Evolutionary conservation across 1,139 yeast species (phyloP), one percentile per base, ranked within the genome.

Genomic region (Saccharomyces hybrid): DNA sequence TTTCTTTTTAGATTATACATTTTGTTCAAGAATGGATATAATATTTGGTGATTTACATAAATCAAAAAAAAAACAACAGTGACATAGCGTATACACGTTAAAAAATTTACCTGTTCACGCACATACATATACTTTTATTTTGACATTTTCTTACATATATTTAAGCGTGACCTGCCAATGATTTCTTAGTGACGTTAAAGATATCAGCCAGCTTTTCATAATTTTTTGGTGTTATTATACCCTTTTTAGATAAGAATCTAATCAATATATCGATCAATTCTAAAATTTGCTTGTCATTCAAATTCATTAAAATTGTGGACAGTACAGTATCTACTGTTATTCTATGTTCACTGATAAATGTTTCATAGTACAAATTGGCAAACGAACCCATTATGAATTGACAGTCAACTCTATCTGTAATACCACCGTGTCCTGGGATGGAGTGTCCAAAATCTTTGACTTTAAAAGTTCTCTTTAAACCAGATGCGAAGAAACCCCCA

Each of bases 401-500:
- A 73, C 99, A 93, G 74, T 93, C 99, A 77, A 93, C 86, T 73
- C 99, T 82, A 71, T 93, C 99, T 32, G 97, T 91, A 61, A 93
- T 84, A 61, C 99, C 99, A 58, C 99, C 99, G 68, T 93, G 99
- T 42, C 99, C 99, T 9, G 96, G 96, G 60, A 88, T 88, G 19
- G 96, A 87, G 68, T 88, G 91, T 57, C 96, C 96, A 67, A 88
- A 88, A 70, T 88, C 96, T 72, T 88, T 88, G 56, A 91, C 91
- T 65, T 95, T 88, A 75, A 93, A 91, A n/a, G 98, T 90, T 72
- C 99, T 84, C 75, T 93, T 93, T 64, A 95, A 78, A 13, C 99
- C 99, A 52, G 96, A 86, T 3, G 99, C 99, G 65, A 93, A 93
- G 71, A 93, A 93, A 0, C 99, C 99, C 53, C 99, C 99, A 70